These are phyloP conservation scores for Lactarius sanguifluus DNA, from an alignment of 768 basidiomycete genomes.

Conservation along the genomic window DNA sequence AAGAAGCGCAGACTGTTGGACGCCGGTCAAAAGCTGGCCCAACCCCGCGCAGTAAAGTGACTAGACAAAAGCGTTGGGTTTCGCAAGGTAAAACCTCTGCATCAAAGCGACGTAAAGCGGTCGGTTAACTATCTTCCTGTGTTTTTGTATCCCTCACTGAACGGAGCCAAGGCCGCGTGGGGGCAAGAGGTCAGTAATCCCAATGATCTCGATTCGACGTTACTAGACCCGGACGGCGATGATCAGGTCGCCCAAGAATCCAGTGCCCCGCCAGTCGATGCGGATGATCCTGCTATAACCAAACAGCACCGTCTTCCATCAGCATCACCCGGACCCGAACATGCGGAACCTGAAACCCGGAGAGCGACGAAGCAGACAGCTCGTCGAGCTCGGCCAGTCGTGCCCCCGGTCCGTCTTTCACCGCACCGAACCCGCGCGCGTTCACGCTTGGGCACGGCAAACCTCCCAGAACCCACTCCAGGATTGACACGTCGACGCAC, in stretches of 20 bases:
- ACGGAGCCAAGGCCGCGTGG: not conserved
- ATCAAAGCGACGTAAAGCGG: slow-evolving; percentile 6
- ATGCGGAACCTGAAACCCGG: not conserved
- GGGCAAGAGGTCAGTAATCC: not conserved
- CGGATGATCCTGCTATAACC: not conserved
- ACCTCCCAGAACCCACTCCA: not conserved
- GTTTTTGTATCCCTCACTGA: not conserved
- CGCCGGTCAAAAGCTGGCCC: not conserved
- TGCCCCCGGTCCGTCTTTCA: not conserved
- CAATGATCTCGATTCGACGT: not conserved
- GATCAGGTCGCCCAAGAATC: not conserved
- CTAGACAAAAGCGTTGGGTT: not conserved
- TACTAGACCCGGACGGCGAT: not conserved
- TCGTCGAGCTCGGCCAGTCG: not conserved
- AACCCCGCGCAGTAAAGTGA: not conserved
- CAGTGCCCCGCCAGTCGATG: not conserved
- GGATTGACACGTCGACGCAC: not conserved
- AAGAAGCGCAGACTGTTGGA: not conserved
- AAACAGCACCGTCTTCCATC: not conserved
- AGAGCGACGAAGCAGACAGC: not conserved
- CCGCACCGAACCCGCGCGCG: slow-evolving; percentile 8
- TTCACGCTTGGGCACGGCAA: not conserved
- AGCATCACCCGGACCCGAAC: not conserved
- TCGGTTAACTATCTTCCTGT: not conserved
- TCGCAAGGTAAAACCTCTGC: not conserved